These are phyloP conservation scores for Pseudogymnoascus sp. DNA, from an alignment of 2,329 filamentous ascomycete genomes.

Conservation along the genomic window DNA sequence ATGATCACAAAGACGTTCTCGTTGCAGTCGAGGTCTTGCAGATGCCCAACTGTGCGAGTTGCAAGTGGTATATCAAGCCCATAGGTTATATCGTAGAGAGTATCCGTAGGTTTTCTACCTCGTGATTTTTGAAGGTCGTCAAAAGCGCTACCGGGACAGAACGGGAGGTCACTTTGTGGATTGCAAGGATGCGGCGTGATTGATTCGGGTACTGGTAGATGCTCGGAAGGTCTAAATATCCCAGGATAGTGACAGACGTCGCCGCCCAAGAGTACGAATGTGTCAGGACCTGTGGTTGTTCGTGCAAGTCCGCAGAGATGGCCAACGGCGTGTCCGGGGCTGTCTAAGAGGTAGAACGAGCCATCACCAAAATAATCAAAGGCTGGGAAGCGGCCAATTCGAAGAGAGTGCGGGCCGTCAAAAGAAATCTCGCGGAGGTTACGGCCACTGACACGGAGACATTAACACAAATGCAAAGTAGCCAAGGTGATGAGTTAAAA, in stretches of 20 bases:
- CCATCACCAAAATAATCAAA: slow-evolving; percentile 37
- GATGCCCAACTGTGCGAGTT: slow-evolving; percentile 29
- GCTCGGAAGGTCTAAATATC: slow-evolving; percentile 29
- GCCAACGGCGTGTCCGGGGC: slow-evolving; percentile 33
- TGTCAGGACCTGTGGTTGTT: slow-evolving; percentile 26
- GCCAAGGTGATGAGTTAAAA: background rate
- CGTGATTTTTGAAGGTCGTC: slow-evolving; percentile 19
- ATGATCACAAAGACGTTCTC: slow-evolving; percentile 34
- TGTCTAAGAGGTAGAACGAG: slow-evolving; percentile 34
- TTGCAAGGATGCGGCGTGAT: slow-evolving; percentile 32
- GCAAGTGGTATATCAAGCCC: slow-evolving; percentile 17
- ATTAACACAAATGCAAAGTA: background rate
- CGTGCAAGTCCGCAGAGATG: slow-evolving; percentile 36
- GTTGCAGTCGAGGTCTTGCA: slow-evolving; percentile 35
- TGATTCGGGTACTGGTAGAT: slow-evolving; percentile 28
- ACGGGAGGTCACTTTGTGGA: background rate
- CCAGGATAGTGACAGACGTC: slow-evolving; percentile 35
- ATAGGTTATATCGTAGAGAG: slow-evolving; percentile 21
- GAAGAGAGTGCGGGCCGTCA: slow-evolving; percentile 18
- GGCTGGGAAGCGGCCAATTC: slow-evolving; percentile 31
- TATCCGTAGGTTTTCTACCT: slow-evolving; percentile 17
- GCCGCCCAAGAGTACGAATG: slow-evolving; percentile 35
- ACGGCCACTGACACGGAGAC: slow-evolving; percentile 16
- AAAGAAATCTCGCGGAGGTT: slow-evolving; percentile 20
- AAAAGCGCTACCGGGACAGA: slow-evolving; percentile 19